Base-by-base conservation (phyloP, 176 grass and related monocot genomes). In the Cenchrus americanus region DNA sequence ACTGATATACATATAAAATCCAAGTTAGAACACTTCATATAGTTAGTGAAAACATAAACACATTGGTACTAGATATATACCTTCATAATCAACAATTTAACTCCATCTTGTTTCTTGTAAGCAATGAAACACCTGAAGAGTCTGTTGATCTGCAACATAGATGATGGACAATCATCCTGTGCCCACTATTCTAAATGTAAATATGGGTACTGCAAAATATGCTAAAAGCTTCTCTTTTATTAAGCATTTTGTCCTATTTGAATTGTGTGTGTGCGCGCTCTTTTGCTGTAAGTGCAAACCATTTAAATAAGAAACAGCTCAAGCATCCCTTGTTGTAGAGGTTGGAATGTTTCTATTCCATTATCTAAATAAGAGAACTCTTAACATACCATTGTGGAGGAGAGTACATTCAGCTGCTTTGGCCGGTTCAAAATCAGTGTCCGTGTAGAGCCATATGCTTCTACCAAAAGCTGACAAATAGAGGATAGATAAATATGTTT, bases 21-120 rank as follows among this genome's bases (percentile, higher is more conserved):
- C 10, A 47, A 11, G 49, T 14, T 51, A 51, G 46, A 14, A 2
- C 47, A 48, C 42, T 8, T 43, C 42, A 48, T 2, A 50, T 7
- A 14, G 81, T 71, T 43, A 37, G 83, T 53, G 11, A 78, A 12
- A 71, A 64, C 5, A 64, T 14, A 53, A 44, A 63, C 44, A 18
- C 43, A 66, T 0, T 13, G 46, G 15, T 58, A 43, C 13, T 7
- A 65, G 52, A 17, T 91, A 17, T 91, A 93, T 91, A 93, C 92
- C 90, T 97, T 97, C 60, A 94, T 64, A 86, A 97, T 89, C 75
- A 97, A 84, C 18, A 97, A 21, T 65, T 94, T 94, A 55, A 97
- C 88, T 49, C 73, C 61, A 48, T 82, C 80, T 32, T 97, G 88
- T 26, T 87, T 63, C 63, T 91, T 76, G 59, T 87, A 94, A 73